Evolutionary conservation across 768 basidiomycete species (phyloP).

Genomic region (Lactarius sanguifluus): DNA sequence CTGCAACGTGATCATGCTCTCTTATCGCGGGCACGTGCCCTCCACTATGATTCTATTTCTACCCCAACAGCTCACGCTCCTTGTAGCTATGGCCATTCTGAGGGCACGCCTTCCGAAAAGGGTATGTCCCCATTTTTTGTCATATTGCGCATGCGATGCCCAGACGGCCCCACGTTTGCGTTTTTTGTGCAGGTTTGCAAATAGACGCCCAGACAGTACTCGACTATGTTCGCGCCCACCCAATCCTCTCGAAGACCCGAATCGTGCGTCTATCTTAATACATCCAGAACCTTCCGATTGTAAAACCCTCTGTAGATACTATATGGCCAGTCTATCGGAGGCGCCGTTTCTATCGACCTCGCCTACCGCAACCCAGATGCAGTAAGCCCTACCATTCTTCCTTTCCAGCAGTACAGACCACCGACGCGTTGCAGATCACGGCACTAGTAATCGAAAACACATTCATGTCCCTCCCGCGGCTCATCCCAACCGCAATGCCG

Average conservation of each 20-base stretch:
- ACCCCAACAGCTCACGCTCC: background rate
- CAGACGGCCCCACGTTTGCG: background rate
- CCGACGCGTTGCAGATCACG: constrained; percentile 49
- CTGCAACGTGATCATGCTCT: constrained; percentile 93
- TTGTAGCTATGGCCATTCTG: constrained; percentile 80
- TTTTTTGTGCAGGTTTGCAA: constrained; percentile 56
- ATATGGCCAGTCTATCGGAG: constrained; percentile 88
- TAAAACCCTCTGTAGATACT: constrained; percentile 49
- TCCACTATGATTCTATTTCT: too few species aligned
- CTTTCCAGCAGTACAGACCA: background rate
- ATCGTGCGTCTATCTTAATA: constrained; percentile 45
- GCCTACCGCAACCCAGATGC: constrained; percentile 73
- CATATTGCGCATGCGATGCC: background rate
- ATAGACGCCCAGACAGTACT: constrained; percentile 85
- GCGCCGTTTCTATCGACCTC: constrained; percentile 88
- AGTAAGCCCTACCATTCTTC: constrained; percentile 40
- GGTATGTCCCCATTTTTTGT: constrained; percentile 44
- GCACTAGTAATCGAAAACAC: constrained; percentile 93
- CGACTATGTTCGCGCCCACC: constrained; percentile 67
- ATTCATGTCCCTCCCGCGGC: constrained; percentile 77
- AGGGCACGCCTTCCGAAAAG: constrained; percentile 83
- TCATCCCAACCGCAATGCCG: constrained; percentile 82
- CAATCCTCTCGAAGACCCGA: constrained; percentile 60
- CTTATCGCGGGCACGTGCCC: constrained; percentile 77
- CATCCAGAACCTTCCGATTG: background rate